Evolutionary conservation across 2,329 filamentous ascomycete species (phyloP).

Genomic region (Phaeosphaeria sp.): DNA sequence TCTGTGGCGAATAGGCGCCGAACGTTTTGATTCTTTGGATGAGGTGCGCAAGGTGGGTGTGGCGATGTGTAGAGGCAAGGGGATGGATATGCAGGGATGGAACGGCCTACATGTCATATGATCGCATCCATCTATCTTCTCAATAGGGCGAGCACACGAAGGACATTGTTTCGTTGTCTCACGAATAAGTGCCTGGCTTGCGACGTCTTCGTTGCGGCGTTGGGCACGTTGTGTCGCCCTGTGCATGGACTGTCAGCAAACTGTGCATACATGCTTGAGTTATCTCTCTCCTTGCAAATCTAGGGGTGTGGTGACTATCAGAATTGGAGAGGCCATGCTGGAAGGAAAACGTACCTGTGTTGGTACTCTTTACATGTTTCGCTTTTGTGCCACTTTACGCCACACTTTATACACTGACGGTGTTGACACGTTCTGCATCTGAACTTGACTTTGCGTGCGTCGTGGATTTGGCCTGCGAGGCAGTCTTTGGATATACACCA

Average conservation of each 20-base stretch:
- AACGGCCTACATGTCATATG: constrained; percentile 45
- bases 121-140: constrained; percentile 52
- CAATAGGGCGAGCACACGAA: constrained; percentile 47
- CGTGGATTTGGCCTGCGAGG: constrained; percentile 60
- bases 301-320: too few species aligned
- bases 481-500: constrained; percentile 62
- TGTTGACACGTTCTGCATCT: constrained; percentile 45
- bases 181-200: constrained; percentile 38
- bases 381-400: constrained; percentile 45
- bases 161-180: constrained; percentile 49
- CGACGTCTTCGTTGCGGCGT: constrained; percentile 26
- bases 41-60: too few species aligned
- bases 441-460: constrained; percentile 50
- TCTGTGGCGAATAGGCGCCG: too few species aligned
- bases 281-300: neutral
- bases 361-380: constrained; percentile 52
- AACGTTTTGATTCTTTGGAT: too few species aligned
- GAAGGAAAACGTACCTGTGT: constrained; percentile 33
- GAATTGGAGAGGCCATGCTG: too few species aligned
- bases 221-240: neutral
- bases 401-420: constrained; percentile 46
- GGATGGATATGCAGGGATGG: neutral
- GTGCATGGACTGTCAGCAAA: neutral
- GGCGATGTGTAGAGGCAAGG: neutral
- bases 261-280: neutral